phyloP scores from a whole-genome alignment of 306 rosid genomes.

The Pyrus communis region DNA sequence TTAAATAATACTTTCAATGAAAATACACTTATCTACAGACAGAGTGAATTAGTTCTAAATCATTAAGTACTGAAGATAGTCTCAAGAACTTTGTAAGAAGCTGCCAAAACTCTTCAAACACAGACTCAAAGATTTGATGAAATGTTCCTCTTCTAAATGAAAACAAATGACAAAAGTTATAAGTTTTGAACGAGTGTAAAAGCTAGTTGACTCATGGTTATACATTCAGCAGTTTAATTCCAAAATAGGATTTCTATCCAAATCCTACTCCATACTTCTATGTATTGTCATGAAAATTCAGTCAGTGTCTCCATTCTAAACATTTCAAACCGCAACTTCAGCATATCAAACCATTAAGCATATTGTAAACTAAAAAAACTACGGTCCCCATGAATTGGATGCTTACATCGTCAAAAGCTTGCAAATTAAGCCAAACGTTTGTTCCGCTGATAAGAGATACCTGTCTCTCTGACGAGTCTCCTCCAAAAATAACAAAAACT shows the following conservation, averaged over 20 bases:
- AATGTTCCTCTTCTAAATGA: background rate
- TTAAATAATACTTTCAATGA: background rate
- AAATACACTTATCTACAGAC: background rate
- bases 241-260: background rate
- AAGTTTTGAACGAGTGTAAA: background rate
- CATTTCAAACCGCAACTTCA: background rate
- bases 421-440: constrained; percentile 97
- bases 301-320: background rate
- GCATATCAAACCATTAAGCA: background rate
- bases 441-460: constrained; percentile 99
- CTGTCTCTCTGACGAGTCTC: constrained; percentile 94
- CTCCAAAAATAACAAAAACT: constrained; percentile 92
- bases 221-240: background rate
- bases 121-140: background rate
- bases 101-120: background rate
- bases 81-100: background rate
- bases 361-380: no score
- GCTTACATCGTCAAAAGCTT: constrained; percentile 83
- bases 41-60: background rate
- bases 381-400: background rate
- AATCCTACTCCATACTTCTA: background rate
- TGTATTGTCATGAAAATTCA: background rate
- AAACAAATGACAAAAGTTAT: background rate
- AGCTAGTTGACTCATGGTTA: background rate
- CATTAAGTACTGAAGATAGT: background rate